phyloP scores from a whole-genome alignment of 1,139 yeast genomes.

The Yamadazyma sp. region DNA sequence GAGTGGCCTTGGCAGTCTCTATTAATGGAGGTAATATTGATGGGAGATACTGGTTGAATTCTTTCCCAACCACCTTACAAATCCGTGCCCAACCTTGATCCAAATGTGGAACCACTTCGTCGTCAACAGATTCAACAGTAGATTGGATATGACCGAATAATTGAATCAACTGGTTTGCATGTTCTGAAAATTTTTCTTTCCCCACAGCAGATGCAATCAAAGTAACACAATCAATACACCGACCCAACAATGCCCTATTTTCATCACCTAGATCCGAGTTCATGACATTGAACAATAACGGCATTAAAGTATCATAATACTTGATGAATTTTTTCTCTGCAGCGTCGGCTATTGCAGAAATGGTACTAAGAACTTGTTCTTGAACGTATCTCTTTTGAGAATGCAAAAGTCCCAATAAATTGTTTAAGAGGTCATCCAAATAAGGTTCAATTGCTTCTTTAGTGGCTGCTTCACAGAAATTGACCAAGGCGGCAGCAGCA shows the following conservation, averaged over 20 bases:
- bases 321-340: conserved; percentile 86
- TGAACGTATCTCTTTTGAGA: conserved; percentile 92
- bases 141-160: conserved; percentile 75
- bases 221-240: conserved; percentile 94
- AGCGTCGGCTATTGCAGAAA: conserved; percentile 98
- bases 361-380: conserved; percentile 94
- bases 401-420: conserved; percentile 71
- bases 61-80: conserved; percentile 81
- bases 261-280: conserved; percentile 78
- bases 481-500: conserved; percentile 97
- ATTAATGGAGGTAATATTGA: conserved; percentile 88
- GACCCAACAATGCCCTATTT: conserved; percentile 80
- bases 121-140: conserved; percentile 59
- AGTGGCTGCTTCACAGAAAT: conserved; percentile 89
- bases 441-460: conserved; percentile 88
- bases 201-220: conserved; percentile 97
- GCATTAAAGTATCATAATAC: conserved; percentile 95
- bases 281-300: conserved; percentile 77
- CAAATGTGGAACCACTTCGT: conserved; percentile 81
- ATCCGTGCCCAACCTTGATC: conserved; percentile 97
- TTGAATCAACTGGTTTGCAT: conserved; percentile 67
- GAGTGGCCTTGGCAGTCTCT: conserved; percentile 83
- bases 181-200: conserved; percentile 78
- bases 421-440: conserved; percentile 73
- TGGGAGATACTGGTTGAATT: conserved; percentile 83